These are phyloP conservation scores for Rubus idaeus DNA, from an alignment of 306 rosid species.

Conservation along the genomic window DNA sequence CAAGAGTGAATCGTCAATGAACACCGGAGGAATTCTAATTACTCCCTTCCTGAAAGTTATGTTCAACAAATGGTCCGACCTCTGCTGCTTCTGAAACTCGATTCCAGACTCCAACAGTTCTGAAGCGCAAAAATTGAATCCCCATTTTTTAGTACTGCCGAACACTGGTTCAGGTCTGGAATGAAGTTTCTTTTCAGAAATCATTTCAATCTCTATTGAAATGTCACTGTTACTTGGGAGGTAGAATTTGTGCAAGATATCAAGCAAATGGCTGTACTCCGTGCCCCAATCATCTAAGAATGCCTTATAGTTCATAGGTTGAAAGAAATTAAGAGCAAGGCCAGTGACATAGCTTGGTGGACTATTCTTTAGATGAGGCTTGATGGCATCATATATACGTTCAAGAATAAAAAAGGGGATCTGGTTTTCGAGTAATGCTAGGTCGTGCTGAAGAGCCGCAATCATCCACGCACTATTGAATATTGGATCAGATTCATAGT, in stretches of 20 bases:
- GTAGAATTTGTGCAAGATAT: conserved; percentile 1
- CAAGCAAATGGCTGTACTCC: conserved; percentile 29
- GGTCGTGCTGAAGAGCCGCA: conserved; percentile 20
- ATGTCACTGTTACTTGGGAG: not conserved
- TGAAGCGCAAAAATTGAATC: conserved; percentile 13
- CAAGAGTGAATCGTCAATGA: conserved; percentile 21
- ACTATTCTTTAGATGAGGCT: not conserved
- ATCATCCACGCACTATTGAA: conserved; percentile 19
- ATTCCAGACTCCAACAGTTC: conserved; percentile 34
- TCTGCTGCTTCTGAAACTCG: not conserved
- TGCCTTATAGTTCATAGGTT: conserved; percentile 1
- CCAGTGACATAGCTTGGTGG: conserved; percentile 16
- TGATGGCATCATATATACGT: conserved; percentile 7
- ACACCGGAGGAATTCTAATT: conserved; percentile 10
- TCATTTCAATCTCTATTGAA: not conserved
- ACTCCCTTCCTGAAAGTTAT: not conserved
- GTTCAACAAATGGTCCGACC: not conserved
- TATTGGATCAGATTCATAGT: not conserved
- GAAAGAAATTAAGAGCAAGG: conserved; percentile 10
- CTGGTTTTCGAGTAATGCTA: conserved; percentile 1
- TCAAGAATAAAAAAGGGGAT: conserved; percentile 29
- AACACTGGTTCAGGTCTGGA: not conserved
- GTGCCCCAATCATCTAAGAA: not conserved
- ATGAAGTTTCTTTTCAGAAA: not conserved
- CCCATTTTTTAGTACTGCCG: conserved; percentile 9